Evolutionary conservation across 495 filamentous ascomycete genomes (phyloP), one percentile per base, ranked within the genome.

Genomic region (Cladorrhinum samala): DNA sequence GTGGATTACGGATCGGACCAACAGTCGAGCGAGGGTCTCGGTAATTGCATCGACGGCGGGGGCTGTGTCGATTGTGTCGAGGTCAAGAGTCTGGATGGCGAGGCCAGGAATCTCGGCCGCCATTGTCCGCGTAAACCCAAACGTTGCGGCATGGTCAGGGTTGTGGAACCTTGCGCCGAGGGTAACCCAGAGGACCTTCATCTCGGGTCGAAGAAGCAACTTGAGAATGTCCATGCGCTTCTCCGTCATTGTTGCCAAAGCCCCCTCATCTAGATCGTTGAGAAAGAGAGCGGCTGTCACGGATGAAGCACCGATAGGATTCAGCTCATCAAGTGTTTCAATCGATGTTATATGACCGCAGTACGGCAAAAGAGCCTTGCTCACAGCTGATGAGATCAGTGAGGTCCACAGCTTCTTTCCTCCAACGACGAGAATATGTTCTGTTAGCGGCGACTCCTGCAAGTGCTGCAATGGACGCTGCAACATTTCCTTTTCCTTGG

Each of bases 71-170:
- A 57, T 23, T 9, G 51, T 41, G 8, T 69, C 71, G 16, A 76
- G 52, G 43, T 77, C 72, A 1, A 77, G 60, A 48, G 73, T 51
- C 55, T 73, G 73, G 14, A 77, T 37, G 1, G 33, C 52, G 21
- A 77, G 51, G 9, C 60, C 57, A 0, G 72, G 70, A 6, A 70
- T 63, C 51, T 77, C 73, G 7, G 71, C 72, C 0, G 59, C 54
- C 36, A 75, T 46, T 0, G 73, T 74, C 23, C 73, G 66, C 2
- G 68, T 60, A 44, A 77, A 74, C 0, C 73, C 73, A 9, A 75
- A 65, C 2, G 68, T 71, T 0, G 71, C 69, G 1, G 72, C 71
- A 21, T 68, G 51, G 0, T 71, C 64, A 0, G 73, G 69, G 25
- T 68, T 66, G 13, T 43, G 19, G 20, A 46, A 51, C 5, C 56